A percentile compares a stretch with the other conserved stretches of the same genome.
Evolutionary conservation across 129 eudicot species (phyloP).

Genomic region (Sambucus nigra): DNA sequence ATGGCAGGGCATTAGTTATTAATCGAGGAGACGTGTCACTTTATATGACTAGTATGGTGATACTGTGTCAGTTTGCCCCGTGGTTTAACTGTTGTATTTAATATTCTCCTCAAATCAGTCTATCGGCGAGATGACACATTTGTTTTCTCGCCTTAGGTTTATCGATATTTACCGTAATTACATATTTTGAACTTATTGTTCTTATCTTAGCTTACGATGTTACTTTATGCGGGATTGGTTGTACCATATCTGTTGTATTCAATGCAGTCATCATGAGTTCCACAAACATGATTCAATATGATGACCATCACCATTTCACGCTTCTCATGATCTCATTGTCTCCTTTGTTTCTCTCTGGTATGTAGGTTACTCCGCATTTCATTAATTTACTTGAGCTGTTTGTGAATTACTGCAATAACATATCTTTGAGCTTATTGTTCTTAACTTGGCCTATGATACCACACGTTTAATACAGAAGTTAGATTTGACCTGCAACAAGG

Average conservation of each 20-base stretch:
- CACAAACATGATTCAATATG: conserved; percentile 15
- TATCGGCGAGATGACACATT: no score
- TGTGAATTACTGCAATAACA: conserved; percentile 19
- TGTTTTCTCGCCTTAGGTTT: no score
- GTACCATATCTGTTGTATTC: no score
- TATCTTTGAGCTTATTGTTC: conserved; percentile 16
- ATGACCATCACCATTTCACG: no score
- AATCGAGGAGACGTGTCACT: no score
- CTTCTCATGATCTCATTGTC: conserved; percentile 3
- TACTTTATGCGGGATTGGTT: no score
- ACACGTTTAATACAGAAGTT: not conserved
- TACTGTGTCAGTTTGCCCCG: no score
- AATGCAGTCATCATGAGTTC: no score
- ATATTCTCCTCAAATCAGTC: conserved; percentile 43
- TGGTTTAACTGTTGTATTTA: no score
- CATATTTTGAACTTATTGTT: conserved; percentile 15
- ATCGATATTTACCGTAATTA: conserved; percentile 15
- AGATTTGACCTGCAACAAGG: not conserved
- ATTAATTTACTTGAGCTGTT: conserved; percentile 25
- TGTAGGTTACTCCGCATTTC: conserved; percentile 18
- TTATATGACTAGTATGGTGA: no score
- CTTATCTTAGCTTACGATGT: conserved; percentile 16
- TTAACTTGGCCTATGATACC: conserved; percentile 13
- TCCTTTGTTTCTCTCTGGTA: conserved; percentile 1
- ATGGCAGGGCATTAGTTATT: no score